Conservation (phyloP, 2,329 filamentous ascomycete species). For the Talaromyces sp. region DNA sequence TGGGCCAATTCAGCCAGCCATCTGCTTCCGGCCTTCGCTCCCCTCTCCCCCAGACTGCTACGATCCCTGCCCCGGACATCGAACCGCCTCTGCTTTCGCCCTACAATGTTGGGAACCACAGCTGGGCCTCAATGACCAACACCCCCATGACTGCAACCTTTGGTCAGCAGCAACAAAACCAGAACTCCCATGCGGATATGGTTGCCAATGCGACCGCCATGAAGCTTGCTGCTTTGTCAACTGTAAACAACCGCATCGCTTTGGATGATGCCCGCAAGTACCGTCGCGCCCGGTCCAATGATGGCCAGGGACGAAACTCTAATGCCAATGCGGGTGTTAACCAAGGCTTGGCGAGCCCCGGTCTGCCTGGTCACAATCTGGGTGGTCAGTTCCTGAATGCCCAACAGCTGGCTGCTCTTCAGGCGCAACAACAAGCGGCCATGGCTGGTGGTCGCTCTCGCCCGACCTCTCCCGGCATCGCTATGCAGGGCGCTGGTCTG, state of each 20-base stretch:
- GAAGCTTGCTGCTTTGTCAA: conserved; percentile 95
- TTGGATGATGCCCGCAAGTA: conserved; percentile 97
- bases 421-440: conserved; percentile 64
- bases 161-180: conserved; percentile 52
- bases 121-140: conserved; percentile 98
- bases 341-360: conserved; percentile 64
- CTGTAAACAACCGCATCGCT: conserved; percentile 96
- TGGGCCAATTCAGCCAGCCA: conserved; percentile 94
- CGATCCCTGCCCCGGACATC: conserved; percentile 71
- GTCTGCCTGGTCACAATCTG: conserved; percentile 74
- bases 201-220: conserved; percentile 98
- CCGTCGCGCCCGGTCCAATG: conserved; percentile 85
- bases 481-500: conserved; percentile 68
- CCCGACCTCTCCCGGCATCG: conserved; percentile 84
- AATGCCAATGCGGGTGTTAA: conserved; percentile 63
- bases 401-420: conserved; percentile 81
- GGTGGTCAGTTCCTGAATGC: conserved; percentile 83
- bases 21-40: conserved; percentile 77
- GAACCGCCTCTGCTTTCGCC: conserved; percentile 87
- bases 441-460: conserved; percentile 75
- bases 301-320: conserved; percentile 58
- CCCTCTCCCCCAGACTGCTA: conserved; percentile 81
- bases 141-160: conserved; percentile 94
- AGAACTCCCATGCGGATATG: conserved; percentile 83
- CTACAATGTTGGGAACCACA: conserved; percentile 74